These are phyloP conservation scores for Backusella psychrophila DNA, from an alignment of 192 early-diverging fungal genomes.

Conservation along the genomic window DNA sequence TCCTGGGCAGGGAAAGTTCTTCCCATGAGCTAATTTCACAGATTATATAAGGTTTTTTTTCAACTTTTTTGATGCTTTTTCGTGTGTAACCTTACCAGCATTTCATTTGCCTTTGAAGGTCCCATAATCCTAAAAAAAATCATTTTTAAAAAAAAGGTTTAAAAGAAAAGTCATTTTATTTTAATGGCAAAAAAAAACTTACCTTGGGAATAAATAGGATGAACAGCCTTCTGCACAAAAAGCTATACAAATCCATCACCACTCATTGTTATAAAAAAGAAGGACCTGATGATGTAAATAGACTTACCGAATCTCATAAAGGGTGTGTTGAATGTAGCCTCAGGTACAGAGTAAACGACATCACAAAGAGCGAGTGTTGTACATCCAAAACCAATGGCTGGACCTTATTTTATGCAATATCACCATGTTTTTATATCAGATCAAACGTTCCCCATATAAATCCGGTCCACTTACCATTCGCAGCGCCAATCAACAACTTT, in stretches of 20 bases:
- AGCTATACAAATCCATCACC: slow-evolving; percentile 26
- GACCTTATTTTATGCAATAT: slow-evolving; percentile 38
- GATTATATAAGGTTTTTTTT: neutral
- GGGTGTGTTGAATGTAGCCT: slow-evolving; percentile 72
- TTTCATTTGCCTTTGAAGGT: slow-evolving; percentile 58
- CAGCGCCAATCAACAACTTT: slow-evolving; percentile 67
- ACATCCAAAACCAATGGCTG: slow-evolving; percentile 66
- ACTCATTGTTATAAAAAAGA: neutral
- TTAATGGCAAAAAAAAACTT: neutral
- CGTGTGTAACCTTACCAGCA: slow-evolving; percentile 31
- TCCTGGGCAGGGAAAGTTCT: slow-evolving; percentile 52
- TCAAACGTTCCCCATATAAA: neutral
- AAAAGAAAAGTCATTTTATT: neutral
- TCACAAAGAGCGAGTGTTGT: slow-evolving; percentile 69
- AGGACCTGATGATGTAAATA: no score
- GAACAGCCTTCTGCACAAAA: slow-evolving; percentile 78
- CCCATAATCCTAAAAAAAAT: slow-evolving; percentile 57
- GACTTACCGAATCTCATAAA: slow-evolving; percentile 59
- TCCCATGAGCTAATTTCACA: slow-evolving; percentile 45
- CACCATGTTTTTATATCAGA: neutral
- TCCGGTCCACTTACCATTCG: slow-evolving; percentile 59
- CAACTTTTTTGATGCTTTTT: neutral
- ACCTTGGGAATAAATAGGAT: slow-evolving; percentile 63
- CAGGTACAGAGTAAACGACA: slow-evolving; percentile 60
- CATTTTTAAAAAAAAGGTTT: neutral